Evolutionary conservation across 805 yeast genomes (phyloP).

Genomic region (Wickerhamiella shivajii): DNA sequence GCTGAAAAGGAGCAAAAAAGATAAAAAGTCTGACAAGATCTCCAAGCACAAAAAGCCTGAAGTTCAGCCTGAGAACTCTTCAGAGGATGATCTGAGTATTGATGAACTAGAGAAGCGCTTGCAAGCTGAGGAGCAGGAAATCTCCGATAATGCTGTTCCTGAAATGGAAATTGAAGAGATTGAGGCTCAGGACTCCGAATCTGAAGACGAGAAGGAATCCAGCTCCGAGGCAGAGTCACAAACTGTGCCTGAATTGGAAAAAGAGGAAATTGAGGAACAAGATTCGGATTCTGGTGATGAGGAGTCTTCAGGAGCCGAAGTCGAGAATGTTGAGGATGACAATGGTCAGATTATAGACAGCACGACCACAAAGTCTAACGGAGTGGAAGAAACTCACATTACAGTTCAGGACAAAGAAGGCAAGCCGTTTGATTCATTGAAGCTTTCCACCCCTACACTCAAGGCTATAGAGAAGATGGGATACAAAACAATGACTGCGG

Average conservation of each 20-base stretch:
- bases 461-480: slow-evolving; percentile 81
- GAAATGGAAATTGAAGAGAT: slow-evolving; percentile 6
- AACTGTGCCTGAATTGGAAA: not conserved
- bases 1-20: not conserved
- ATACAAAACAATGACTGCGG: slow-evolving; percentile 80
- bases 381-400: slow-evolving; percentile 8
- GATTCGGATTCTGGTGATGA: not conserved
- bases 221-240: too few relatives aligned
- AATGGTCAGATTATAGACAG: slow-evolving; percentile 14
- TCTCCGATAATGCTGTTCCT: slow-evolving; percentile 8
- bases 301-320: slow-evolving; percentile 10
- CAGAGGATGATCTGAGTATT: too few relatives aligned
- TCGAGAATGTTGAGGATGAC: slow-evolving; percentile 17
- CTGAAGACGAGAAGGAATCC: too few relatives aligned
- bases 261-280: not conserved
- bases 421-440: slow-evolving; percentile 34
- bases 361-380: slow-evolving; percentile 6
- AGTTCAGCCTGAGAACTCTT: not conserved
- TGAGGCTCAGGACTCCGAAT: slow-evolving; percentile 1
- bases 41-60: slow-evolving; percentile 7
- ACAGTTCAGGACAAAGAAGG: slow-evolving; percentile 12
- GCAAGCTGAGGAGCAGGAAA: slow-evolving; percentile 13
- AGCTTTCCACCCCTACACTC: slow-evolving; percentile 67
- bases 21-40: not conserved
- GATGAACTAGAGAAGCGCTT: slow-evolving; percentile 16